A percentile compares a stretch with the other conserved stretches of the same genome.
These are phyloP conservation scores for Monoraphidium neglectum DNA, from an alignment of 139 green algal genomes.

Conservation along the genomic window DNA sequence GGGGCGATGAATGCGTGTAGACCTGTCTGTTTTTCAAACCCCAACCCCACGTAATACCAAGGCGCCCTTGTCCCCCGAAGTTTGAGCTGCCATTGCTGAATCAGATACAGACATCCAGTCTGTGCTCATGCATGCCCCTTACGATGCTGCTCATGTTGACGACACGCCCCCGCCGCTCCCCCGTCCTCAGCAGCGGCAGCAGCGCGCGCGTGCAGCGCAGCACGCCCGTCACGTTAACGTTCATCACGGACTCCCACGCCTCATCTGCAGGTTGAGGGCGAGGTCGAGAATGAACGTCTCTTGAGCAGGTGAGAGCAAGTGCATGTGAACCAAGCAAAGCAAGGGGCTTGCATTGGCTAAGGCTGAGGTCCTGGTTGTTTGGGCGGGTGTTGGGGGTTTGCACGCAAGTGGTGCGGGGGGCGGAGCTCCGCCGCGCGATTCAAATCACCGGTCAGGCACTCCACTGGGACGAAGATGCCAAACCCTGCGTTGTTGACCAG, in stretches of 20 bases:
- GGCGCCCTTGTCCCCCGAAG: no score
- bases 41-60: no score
- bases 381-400: background rate
- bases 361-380: background rate
- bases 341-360: background rate
- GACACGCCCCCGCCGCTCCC: constrained; percentile 11
- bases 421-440: background rate
- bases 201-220: constrained; percentile 39
- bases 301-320: background rate
- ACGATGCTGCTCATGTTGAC: constrained; percentile 42
- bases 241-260: background rate
- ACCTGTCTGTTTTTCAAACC: no score
- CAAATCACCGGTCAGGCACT: constrained; percentile 12
- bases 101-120: no score
- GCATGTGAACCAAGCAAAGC: background rate
- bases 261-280: no score
- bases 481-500: constrained; percentile 37
- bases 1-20: no score
- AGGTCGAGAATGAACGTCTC: no score
- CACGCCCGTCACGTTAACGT: constrained; percentile 40
- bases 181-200: constrained; percentile 33
- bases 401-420: background rate
- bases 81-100: no score
- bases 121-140: background rate
- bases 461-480: constrained; percentile 13